These are phyloP conservation scores for Vigna hirtella DNA, from an alignment of 306 rosid genomes.

Conservation along the genomic window DNA sequence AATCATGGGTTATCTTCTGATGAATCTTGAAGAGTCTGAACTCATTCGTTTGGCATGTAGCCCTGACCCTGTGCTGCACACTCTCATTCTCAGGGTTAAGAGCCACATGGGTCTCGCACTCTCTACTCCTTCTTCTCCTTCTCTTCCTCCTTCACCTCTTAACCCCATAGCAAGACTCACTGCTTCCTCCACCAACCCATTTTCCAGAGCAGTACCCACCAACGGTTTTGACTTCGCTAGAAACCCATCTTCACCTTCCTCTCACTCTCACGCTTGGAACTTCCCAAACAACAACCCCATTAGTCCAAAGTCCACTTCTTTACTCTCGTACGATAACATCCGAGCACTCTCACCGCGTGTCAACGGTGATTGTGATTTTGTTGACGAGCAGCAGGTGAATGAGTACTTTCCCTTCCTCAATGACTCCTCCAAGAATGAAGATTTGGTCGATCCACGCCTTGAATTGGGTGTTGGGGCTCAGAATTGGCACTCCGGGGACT, in stretches of 20 bases:
- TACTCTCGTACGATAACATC: slow-evolving; percentile 66
- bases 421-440: slow-evolving; percentile 66
- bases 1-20: slow-evolving; percentile 88
- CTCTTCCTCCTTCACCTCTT: slow-evolving; percentile 59
- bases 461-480: slow-evolving; percentile 60
- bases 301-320: slow-evolving; percentile 77
- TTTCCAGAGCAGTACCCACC: slow-evolving; percentile 54
- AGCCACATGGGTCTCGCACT: slow-evolving; percentile 58
- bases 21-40: slow-evolving; percentile 78
- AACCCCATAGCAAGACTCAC: slow-evolving; percentile 76
- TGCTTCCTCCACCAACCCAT: slow-evolving; percentile 54
- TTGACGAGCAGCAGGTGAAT: slow-evolving; percentile 75
- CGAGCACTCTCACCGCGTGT: slow-evolving; percentile 54
- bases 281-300: slow-evolving; percentile 66
- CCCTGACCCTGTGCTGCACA: slow-evolving; percentile 69
- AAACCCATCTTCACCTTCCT: slow-evolving; percentile 66
- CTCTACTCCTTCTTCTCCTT: slow-evolving; percentile 46
- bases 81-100: slow-evolving; percentile 66
- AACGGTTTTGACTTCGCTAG: slow-evolving; percentile 65
- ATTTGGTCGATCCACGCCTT: slow-evolving; percentile 63
- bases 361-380: slow-evolving; percentile 62
- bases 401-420: slow-evolving; percentile 81
- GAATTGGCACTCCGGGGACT: slow-evolving; percentile 76
- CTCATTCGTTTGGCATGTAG: slow-evolving; percentile 71
- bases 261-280: slow-evolving; percentile 61